These are phyloP conservation scores for Umbelopsis sp. DNA, from an alignment of 192 early-diverging fungal genomes.

Conservation along the genomic window DNA sequence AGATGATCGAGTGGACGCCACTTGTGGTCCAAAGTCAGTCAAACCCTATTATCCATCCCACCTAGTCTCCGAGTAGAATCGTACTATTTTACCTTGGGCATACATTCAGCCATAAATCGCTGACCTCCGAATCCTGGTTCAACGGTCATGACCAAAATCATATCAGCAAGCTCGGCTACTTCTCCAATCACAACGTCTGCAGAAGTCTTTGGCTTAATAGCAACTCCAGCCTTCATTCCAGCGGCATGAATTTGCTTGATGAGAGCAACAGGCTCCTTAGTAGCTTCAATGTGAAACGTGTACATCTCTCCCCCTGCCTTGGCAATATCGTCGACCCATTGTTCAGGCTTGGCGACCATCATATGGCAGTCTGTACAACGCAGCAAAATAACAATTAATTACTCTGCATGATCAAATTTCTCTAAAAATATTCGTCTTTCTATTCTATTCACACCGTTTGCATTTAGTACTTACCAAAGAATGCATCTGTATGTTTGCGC, in stretches of 20 bases:
- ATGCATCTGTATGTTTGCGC: conserved; percentile 86
- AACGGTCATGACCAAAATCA: conserved; percentile 95
- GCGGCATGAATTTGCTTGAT: conserved; percentile 79
- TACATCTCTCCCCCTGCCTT: conserved; percentile 85
- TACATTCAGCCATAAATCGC: conserved; percentile 85
- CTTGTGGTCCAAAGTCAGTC: too few species aligned
- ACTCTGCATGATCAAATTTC: neutral
- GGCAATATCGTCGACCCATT: conserved; percentile 95
- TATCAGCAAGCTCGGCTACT: conserved; percentile 70
- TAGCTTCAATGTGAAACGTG: conserved; percentile 94
- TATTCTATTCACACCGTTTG: too few species aligned
- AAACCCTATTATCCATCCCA: too few species aligned
- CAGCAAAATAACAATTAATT: conserved; percentile 2
- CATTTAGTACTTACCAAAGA: conserved; percentile 72
- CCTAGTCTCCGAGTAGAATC: too few species aligned
- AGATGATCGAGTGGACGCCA: neutral
- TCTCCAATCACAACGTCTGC: conserved; percentile 58
- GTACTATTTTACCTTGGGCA: conserved; percentile 79
- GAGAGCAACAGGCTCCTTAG: conserved; percentile 69
- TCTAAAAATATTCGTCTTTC: neutral
- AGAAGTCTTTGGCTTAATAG: conserved; percentile 88
- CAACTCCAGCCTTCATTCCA: conserved; percentile 93
- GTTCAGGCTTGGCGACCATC: conserved; percentile 60
- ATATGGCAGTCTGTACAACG: conserved; percentile 55
- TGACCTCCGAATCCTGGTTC: conserved; percentile 98